Conservation (phyloP, 345 rosid genomes). For the Brassica cretica region DNA sequence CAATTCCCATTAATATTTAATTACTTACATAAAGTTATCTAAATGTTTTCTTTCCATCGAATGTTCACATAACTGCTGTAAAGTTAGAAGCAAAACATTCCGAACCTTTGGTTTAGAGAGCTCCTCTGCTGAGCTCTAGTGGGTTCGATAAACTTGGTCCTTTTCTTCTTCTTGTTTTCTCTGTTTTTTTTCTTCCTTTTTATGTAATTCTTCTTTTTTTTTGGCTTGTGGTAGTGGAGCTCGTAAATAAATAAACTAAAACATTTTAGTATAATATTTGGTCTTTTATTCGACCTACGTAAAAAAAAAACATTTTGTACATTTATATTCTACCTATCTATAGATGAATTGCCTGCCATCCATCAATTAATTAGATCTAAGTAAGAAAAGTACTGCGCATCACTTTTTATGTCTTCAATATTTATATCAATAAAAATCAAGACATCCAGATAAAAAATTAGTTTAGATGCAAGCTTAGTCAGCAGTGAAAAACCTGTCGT, state of each 20-base stretch:
- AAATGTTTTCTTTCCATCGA: conserved; percentile 1
- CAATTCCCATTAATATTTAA: conserved; percentile 15
- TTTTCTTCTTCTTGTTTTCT: conserved; percentile 7
- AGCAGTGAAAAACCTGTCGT: conserved; percentile 46
- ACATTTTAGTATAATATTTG: neutral
- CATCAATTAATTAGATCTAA: conserved; percentile 31
- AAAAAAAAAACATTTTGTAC: neutral
- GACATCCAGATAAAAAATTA: conserved; percentile 28
- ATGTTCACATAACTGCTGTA: conserved; percentile 33
- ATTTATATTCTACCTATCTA: neutral
- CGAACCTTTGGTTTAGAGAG: conserved; percentile 35
- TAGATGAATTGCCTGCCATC: conserved; percentile 4
- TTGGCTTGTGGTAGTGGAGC: neutral
- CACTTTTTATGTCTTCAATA: conserved; percentile 14
- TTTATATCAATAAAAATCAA: conserved; percentile 7
- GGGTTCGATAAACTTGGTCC: conserved; percentile 36
- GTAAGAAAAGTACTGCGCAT: conserved; percentile 24
- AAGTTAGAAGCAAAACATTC: conserved; percentile 36
- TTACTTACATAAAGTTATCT: conserved; percentile 18
- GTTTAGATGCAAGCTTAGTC: conserved; percentile 38
- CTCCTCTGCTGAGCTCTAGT: conserved; percentile 35
- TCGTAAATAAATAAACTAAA: neutral
- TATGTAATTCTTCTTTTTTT: neutral
- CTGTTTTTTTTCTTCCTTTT: neutral
- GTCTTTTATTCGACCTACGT: neutral